Conservation (phyloP, 352 stramenopile genomes). For the Thalassiosira livingstoniorum region DNA sequence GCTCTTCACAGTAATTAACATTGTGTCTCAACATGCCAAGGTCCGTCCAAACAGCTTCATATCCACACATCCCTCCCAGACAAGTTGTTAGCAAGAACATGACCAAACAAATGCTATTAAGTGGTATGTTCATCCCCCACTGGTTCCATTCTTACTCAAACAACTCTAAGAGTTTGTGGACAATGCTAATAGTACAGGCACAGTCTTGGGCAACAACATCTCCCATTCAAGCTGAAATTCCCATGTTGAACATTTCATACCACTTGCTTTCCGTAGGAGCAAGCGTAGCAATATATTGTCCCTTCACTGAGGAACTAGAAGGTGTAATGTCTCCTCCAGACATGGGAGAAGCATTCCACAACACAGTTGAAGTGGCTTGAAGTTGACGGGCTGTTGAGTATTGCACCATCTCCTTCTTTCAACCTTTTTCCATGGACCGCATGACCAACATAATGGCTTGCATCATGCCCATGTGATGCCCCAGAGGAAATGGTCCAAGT, state of each 20-base stretch:
- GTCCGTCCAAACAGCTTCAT: constrained; percentile 21
- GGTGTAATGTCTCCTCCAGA: constrained; percentile 23
- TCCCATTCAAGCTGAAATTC: constrained; percentile 7
- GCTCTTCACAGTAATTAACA: background rate
- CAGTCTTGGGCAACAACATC: constrained; percentile 12
- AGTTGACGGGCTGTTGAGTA: constrained; percentile 21
- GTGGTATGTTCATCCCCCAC: background rate
- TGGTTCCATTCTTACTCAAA: background rate
- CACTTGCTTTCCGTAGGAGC: constrained; percentile 25
- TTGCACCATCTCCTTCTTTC: background rate
- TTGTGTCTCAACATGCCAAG: background rate
- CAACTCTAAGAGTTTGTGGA: background rate
- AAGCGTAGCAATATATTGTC: constrained; percentile 21
- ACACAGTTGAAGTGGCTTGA: constrained; percentile 13
- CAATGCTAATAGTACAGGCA: background rate
- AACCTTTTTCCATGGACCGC: constrained; percentile 27
- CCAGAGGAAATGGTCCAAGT: background rate
- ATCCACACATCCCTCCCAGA: constrained; percentile 15
- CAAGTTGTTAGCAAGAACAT: constrained; percentile 10
- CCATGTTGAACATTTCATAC: constrained; percentile 21
- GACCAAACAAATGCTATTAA: background rate
- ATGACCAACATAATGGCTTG: constrained; percentile 14
- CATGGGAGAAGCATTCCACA: constrained; percentile 27
- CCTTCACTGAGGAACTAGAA: background rate
- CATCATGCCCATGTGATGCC: background rate